phyloP scores from a whole-genome alignment of 2,329 filamentous ascomycete species.

The Exophiala mesophila region DNA sequence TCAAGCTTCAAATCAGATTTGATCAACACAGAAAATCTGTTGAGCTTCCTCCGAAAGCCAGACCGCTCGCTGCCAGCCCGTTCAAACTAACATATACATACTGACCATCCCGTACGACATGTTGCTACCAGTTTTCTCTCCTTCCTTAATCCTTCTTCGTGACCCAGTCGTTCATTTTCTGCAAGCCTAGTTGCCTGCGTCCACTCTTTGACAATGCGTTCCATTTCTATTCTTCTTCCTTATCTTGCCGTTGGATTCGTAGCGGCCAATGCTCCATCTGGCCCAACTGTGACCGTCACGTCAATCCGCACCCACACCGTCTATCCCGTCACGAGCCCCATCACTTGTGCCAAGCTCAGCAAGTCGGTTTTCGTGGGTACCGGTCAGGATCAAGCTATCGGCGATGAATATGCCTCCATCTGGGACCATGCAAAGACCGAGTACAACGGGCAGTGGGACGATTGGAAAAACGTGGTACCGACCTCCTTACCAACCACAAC shows the following conservation, averaged over 20 bases:
- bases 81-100: slow-evolving; percentile 10
- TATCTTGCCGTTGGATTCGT: slow-evolving; percentile 15
- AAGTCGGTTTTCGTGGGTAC: neutral
- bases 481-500: neutral
- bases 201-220: slow-evolving; percentile 22
- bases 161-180: slow-evolving; percentile 19
- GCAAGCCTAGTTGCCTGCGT: slow-evolving; percentile 20
- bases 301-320: slow-evolving; percentile 15
- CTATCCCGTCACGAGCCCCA: slow-evolving; percentile 12
- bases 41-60: neutral
- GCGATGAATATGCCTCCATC: slow-evolving; percentile 13
- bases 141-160: slow-evolving; percentile 7
- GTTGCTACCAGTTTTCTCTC: neutral
- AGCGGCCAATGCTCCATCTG: slow-evolving; percentile 1
- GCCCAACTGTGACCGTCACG: slow-evolving; percentile 16
- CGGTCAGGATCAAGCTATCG: slow-evolving; percentile 4
- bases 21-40: neutral
- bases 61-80: neutral
- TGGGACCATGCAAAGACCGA: slow-evolving; percentile 18
- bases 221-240: slow-evolving; percentile 17
- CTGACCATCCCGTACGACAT: neutral
- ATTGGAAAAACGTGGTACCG: slow-evolving; percentile 10
- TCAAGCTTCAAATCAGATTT: neutral
- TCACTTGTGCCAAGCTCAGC: slow-evolving; percentile 6
- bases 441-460: slow-evolving; percentile 15